Evolutionary conservation across 1,284 basidiomycete genomes (phyloP).

Genomic region (Microbotryomycetes sp.): DNA sequence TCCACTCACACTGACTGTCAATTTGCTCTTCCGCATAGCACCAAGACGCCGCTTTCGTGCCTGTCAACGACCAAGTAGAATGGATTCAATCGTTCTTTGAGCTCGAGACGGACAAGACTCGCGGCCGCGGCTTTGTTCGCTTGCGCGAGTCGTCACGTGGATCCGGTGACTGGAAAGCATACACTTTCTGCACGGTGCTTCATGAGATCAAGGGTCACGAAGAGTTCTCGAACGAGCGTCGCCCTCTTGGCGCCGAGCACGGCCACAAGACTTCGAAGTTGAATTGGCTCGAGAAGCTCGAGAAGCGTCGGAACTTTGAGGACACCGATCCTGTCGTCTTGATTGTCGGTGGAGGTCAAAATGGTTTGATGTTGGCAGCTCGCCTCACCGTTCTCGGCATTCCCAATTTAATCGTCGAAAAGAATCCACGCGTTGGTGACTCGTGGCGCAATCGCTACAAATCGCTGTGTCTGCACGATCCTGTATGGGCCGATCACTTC

Average conservation of each 20-base stretch:
- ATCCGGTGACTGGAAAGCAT: constrained; percentile 32
- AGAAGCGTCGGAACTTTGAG: constrained; percentile 27
- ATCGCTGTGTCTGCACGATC: constrained; percentile 50
- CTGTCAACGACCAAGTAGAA: constrained; percentile 19
- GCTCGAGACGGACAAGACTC: constrained; percentile 31
- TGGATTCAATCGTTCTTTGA: constrained; percentile 35
- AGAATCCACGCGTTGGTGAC: constrained; percentile 50
- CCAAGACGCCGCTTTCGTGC: constrained; percentile 22
- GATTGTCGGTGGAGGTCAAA: constrained; percentile 39
- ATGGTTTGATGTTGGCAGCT: constrained; percentile 40
- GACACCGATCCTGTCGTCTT: constrained; percentile 34
- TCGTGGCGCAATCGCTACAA: constrained; percentile 56
- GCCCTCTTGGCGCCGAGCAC: constrained; percentile 35
- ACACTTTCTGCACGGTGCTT: constrained; percentile 34
- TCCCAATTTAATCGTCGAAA: constrained; percentile 39
- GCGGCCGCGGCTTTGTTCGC: constrained; percentile 35
- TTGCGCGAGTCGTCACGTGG: constrained; percentile 27
- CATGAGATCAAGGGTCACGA: constrained; percentile 37
- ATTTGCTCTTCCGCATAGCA: constrained; percentile 8
- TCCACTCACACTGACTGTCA: not conserved
- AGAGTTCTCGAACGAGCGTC: constrained; percentile 20
- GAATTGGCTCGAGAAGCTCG: constrained; percentile 36
- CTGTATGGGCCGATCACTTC: constrained; percentile 49
- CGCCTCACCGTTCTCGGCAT: constrained; percentile 39
- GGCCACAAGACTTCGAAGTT: constrained; percentile 29